A percentile compares a stretch with the other conserved stretches of the same genome.
These are phyloP conservation scores for Terana coerulea DNA, from an alignment of 768 basidiomycete genomes.

Conservation along the genomic window DNA sequence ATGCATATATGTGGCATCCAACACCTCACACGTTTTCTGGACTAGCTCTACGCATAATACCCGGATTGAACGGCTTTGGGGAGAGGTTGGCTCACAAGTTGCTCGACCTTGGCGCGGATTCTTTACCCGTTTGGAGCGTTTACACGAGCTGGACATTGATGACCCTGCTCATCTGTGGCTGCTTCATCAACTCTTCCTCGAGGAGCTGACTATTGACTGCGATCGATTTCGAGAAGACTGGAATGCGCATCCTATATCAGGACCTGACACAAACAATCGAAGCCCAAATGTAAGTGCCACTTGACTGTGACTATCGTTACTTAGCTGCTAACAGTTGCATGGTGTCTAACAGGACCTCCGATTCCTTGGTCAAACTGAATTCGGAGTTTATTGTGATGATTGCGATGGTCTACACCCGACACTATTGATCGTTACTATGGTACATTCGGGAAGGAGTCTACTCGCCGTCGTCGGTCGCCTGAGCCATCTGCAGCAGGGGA, in stretches of 20 bases:
- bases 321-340: not conserved
- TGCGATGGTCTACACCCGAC: conserved; percentile 14
- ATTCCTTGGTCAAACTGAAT: conserved; percentile 12
- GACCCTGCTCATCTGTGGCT: conserved; percentile 40
- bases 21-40: not conserved
- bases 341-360: conserved; percentile 15
- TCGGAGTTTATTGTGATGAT: conserved; percentile 16
- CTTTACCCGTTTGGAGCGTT: conserved; percentile 33
- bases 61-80: conserved; percentile 41
- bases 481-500: no score
- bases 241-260: conserved; percentile 37
- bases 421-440: conserved; percentile 15
- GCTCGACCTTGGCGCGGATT: conserved; percentile 37
- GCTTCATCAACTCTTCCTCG: conserved; percentile 37
- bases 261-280: conserved; percentile 20
- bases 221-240: conserved; percentile 30
- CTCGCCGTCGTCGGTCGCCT: no score
- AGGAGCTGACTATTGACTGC: conserved; percentile 35
- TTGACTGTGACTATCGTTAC: not conserved
- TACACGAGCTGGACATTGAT: conserved; percentile 30
- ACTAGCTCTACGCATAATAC: conserved; percentile 39
- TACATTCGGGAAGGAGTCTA: no score
- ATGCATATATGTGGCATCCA: not conserved
- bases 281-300: conserved; percentile 16
- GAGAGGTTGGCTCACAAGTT: conserved; percentile 39